Evolutionary conservation across 805 yeast genomes (phyloP).

Genomic region (Spathaspora sp.): DNA sequence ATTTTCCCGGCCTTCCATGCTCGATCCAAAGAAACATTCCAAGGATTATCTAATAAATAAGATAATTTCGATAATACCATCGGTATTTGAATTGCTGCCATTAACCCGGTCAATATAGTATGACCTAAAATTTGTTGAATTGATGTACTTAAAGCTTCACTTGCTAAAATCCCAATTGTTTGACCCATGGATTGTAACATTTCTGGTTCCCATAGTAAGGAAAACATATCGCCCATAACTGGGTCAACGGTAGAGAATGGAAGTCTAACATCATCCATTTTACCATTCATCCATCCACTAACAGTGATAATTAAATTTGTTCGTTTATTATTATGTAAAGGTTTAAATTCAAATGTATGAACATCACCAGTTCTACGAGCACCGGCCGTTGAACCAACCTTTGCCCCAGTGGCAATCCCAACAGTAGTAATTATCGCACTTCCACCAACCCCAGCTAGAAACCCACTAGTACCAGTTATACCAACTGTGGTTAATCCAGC

Average conservation of each 20-base stretch:
- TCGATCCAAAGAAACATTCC: slow-evolving; percentile 95
- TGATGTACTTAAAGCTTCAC: slow-evolving; percentile 88
- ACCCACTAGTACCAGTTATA: slow-evolving; percentile 87
- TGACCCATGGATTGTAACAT: slow-evolving; percentile 95
- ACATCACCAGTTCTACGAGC: slow-evolving; percentile 85
- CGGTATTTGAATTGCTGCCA: slow-evolving; percentile 91
- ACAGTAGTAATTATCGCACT: slow-evolving; percentile 90
- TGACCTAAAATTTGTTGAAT: slow-evolving; percentile 94
- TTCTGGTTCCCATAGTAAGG: slow-evolving; percentile 96
- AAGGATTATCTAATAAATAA: slow-evolving; percentile 89
- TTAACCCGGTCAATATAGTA: slow-evolving; percentile 80
- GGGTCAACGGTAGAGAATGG: slow-evolving; percentile 98
- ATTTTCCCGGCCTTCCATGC: slow-evolving; percentile 96
- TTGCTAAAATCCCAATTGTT: slow-evolving; percentile 88
- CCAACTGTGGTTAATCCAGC: slow-evolving; percentile 96
- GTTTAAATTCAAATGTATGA: slow-evolving; percentile 88
- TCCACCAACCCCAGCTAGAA: slow-evolving; percentile 95
- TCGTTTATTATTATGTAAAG: slow-evolving; percentile 86
- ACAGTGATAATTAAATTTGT: slow-evolving; percentile 85
- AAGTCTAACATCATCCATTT: slow-evolving; percentile 89
- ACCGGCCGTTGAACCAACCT: slow-evolving; percentile 85
- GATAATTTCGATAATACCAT: slow-evolving; percentile 87
- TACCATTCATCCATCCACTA: slow-evolving; percentile 97
- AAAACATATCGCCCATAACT: slow-evolving; percentile 92
- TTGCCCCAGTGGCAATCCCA: slow-evolving; percentile 87